Evolutionary conservation across 345 rosid genomes (phyloP).

Genomic region (Dovyalis caffra): DNA sequence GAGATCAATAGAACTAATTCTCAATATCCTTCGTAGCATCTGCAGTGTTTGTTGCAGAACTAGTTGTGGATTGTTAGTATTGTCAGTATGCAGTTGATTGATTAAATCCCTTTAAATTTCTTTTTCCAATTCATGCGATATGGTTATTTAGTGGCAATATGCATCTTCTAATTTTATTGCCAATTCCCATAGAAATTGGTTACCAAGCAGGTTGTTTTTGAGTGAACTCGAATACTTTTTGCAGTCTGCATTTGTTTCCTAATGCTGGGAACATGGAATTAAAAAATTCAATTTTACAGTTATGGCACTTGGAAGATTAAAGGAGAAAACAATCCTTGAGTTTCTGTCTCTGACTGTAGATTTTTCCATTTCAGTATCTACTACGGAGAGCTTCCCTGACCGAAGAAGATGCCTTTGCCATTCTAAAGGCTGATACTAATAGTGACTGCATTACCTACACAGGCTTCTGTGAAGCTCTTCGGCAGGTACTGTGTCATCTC

Average conservation of each 20-base stretch:
- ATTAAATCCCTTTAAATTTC: too few species aligned
- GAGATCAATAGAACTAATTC: too few species aligned
- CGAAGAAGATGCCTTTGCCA: constrained; percentile 73
- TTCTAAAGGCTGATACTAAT: constrained; percentile 56
- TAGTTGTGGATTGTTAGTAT: too few species aligned
- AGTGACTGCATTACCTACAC: constrained; percentile 59
- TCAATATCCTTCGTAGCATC: too few species aligned
- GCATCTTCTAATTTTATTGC: too few species aligned
- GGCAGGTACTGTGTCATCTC: constrained; percentile 46
- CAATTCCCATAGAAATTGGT: background rate
- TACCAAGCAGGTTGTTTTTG: background rate
- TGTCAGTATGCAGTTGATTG: too few species aligned
- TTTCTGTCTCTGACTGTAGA: constrained; percentile 24
- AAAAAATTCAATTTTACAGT: background rate
- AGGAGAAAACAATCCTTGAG: background rate
- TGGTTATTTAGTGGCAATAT: too few species aligned
- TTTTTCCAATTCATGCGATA: too few species aligned
- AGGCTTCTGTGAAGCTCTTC: constrained; percentile 80
- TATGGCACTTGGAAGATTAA: background rate
- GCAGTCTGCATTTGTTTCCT: background rate
- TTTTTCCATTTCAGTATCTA: constrained; percentile 50
- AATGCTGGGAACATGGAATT: background rate
- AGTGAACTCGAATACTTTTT: background rate
- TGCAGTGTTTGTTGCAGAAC: too few species aligned
- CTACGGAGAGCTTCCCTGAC: constrained; percentile 65